Evolutionary conservation across 305 asterid species (phyloP).

Genomic region (Plantago coronopus): DNA sequence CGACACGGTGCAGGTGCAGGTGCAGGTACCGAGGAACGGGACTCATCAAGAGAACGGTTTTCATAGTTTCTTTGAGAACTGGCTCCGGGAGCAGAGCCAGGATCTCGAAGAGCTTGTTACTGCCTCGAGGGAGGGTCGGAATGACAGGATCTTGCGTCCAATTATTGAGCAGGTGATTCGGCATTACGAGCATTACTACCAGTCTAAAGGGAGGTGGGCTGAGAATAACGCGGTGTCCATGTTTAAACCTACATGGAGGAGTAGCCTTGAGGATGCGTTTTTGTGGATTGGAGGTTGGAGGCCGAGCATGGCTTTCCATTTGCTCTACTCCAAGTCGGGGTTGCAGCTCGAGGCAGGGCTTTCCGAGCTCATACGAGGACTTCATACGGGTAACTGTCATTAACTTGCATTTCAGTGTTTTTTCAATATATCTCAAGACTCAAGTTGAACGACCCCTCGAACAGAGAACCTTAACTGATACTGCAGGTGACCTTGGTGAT

Average conservation of each 20-base stretch:
- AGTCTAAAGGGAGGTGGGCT: constrained; percentile 37
- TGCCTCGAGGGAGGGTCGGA: constrained; percentile 21
- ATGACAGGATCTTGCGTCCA: constrained; percentile 4
- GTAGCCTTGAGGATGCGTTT: constrained; percentile 64
- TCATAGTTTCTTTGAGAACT: constrained; percentile 40
- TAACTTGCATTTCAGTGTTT: no score
- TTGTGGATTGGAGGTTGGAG: constrained; percentile 80
- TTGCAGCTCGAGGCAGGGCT: constrained; percentile 50
- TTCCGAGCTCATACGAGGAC: constrained; percentile 38
- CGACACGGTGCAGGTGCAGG: no score
- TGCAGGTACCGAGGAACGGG: no score
- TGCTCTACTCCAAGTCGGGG: constrained; percentile 65
- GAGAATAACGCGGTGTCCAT: constrained; percentile 30
- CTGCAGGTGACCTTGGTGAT: constrained; percentile 36
- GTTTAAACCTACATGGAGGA: constrained; percentile 59
- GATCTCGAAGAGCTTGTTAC: constrained; percentile 41
- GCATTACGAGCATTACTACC: constrained; percentile 59
- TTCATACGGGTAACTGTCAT: constrained; percentile 6
- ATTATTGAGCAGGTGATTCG: constrained; percentile 34
- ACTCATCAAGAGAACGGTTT: constrained; percentile 19
- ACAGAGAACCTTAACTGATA: neutral
- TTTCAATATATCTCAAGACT: neutral
- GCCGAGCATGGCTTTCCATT: constrained; percentile 69
- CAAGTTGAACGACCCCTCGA: neutral
- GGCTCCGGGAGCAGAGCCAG: constrained; percentile 45